phyloP scores from a whole-genome alignment of 371 early-diverging fungal species.

The Rhizopus microsporus region DNA sequence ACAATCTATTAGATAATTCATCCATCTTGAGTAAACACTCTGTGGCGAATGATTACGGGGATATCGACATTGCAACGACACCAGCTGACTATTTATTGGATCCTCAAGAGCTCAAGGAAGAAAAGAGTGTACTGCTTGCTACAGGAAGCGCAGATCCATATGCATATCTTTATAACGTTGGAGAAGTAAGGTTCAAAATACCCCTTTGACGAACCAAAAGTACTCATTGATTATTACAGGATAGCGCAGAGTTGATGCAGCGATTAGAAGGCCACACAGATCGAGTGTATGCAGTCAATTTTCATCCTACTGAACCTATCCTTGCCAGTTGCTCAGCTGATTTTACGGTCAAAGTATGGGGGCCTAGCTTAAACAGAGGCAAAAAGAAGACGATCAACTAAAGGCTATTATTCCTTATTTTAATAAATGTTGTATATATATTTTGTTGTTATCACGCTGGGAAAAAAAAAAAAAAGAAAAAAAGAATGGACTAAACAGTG shows the following conservation, averaged over 20 bases:
- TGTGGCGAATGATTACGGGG: slow-evolving; percentile 39
- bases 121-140: slow-evolving; percentile 70
- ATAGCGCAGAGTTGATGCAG: slow-evolving; percentile 73
- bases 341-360: slow-evolving; percentile 83
- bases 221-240: slow-evolving; percentile 32
- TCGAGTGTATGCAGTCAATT: slow-evolving; percentile 82
- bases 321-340: slow-evolving; percentile 85
- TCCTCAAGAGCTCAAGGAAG: slow-evolving; percentile 52
- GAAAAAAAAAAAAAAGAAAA: too few species aligned
- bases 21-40: slow-evolving; percentile 43
- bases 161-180: slow-evolving; percentile 80
- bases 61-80: slow-evolving; percentile 33
- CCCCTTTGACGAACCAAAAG: background rate
- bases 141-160: slow-evolving; percentile 89
- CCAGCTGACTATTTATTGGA: slow-evolving; percentile 40
- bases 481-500: too few species aligned
- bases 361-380: slow-evolving; percentile 48
- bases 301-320: slow-evolving; percentile 82
- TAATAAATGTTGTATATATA: too few species aligned
- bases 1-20: slow-evolving; percentile 35
- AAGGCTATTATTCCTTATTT: background rate
- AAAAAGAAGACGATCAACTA: slow-evolving; percentile 50
- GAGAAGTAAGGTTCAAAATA: slow-evolving; percentile 48
- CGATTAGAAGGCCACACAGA: slow-evolving; percentile 85
- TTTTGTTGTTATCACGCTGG: too few species aligned